A percentile compares a stretch with the other conserved stretches of the same genome.
Evolutionary conservation across 176 grass and related monocot genomes (phyloP).

Genomic region (Alloteropsis semialata): DNA sequence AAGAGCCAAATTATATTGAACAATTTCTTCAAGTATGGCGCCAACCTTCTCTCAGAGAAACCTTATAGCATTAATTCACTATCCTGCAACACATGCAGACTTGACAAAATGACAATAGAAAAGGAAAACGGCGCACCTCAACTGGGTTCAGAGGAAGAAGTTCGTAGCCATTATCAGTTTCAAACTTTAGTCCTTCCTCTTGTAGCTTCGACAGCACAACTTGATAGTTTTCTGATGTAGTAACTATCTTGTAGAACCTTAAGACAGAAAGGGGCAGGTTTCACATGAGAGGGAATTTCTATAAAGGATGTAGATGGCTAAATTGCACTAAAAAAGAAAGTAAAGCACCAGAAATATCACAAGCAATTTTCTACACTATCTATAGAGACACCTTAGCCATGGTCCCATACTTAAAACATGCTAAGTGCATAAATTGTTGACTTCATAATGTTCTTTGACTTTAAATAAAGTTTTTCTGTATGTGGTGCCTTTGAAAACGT

Average conservation of each 20-base stretch:
- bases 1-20: background rate
- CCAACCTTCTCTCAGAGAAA: conserved; percentile 1
- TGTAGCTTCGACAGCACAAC: conserved; percentile 70
- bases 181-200: conserved; percentile 84
- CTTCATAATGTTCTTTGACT: background rate
- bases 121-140: conserved; percentile 53
- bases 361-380: background rate
- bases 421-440: background rate
- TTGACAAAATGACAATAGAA: background rate
- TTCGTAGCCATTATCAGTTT: conserved; percentile 86
- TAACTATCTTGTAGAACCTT: conserved; percentile 97
- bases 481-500: background rate
- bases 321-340: conserved; percentile 26
- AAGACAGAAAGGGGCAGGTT: conserved; percentile 6
- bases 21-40: background rate
- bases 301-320: background rate
- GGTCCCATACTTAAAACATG: background rate
- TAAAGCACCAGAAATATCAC: background rate
- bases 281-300: background rate
- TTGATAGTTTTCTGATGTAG: conserved; percentile 83
- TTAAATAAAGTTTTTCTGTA: background rate
- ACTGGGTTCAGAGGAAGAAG: conserved; percentile 73
- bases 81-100: background rate
- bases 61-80: background rate
- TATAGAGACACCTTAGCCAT: background rate